phyloP scores from a whole-genome alignment of 106 monocot species.

The Allium cepa region DNA sequence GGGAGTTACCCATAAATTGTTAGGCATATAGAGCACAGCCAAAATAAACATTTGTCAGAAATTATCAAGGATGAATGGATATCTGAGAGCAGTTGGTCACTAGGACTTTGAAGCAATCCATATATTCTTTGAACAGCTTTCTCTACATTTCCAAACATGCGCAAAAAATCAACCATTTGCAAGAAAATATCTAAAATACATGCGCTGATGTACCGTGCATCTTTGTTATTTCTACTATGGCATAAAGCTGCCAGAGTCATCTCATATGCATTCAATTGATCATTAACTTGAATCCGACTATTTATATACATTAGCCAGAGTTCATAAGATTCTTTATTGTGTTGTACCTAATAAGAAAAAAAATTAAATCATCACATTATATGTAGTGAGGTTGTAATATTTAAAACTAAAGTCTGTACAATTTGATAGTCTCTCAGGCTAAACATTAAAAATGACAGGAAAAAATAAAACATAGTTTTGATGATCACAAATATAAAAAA shows the following conservation, averaged over 20 bases:
- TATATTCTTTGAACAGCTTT: constrained; percentile 35
- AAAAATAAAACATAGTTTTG: not conserved
- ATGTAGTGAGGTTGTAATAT: too few species aligned
- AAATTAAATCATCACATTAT: not conserved
- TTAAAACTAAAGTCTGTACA: too few species aligned
- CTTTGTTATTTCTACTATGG: constrained; percentile 4
- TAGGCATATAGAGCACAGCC: constrained; percentile 66
- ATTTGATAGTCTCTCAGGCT: not conserved
- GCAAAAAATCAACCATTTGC: constrained; percentile 79
- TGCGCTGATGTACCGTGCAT: constrained; percentile 42
- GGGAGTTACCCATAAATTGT: constrained; percentile 66
- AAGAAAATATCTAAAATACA: constrained; percentile 77
- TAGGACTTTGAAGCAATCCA: constrained; percentile 16
- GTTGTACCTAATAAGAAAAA: constrained; percentile 60
- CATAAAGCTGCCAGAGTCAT: constrained; percentile 51
- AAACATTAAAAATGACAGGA: not conserved
- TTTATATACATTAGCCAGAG: constrained; percentile 94
- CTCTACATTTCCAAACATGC: constrained; percentile 58
- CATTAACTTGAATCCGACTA: constrained; percentile 48
- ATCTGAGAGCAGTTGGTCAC: constrained; percentile 24
- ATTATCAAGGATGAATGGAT: constrained; percentile 42
- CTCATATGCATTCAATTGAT: constrained; percentile 58
- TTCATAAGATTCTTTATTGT: constrained; percentile 72
- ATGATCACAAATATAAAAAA: not conserved
- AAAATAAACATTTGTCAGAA: constrained; percentile 75